Evolutionary conservation across 768 basidiomycete genomes (phyloP).

Genomic region (Mrakia gelida): DNA sequence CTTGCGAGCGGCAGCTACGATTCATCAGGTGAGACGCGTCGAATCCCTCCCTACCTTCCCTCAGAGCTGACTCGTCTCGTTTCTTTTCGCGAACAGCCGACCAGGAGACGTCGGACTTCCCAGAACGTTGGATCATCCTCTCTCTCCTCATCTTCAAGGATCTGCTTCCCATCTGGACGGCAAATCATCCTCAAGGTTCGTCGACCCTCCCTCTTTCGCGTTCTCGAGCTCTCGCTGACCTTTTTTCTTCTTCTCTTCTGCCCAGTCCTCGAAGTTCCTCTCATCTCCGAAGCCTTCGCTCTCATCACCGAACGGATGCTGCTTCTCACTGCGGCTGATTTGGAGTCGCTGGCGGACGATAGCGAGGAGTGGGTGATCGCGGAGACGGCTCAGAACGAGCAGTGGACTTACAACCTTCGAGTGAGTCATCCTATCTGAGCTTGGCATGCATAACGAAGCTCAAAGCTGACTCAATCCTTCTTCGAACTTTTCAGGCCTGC

Average conservation of each 20-base stretch:
- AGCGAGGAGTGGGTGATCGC: constrained; percentile 30
- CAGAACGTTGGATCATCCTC: constrained; percentile 8
- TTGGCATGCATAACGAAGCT: neutral
- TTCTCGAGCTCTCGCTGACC: neutral
- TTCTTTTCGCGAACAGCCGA: neutral
- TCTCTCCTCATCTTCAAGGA: constrained; percentile 25
- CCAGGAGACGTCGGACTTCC: constrained; percentile 9
- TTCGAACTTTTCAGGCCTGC: constrained; percentile 19
- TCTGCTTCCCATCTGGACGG: constrained; percentile 23
- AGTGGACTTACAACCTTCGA: constrained; percentile 31
- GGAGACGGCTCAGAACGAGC: constrained; percentile 22
- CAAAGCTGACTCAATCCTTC: neutral
- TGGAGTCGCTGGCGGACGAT: constrained; percentile 25
- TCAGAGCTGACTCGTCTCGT: too few species aligned
- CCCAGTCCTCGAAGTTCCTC: constrained; percentile 12
- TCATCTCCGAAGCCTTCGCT: constrained; percentile 26
- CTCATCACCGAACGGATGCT: constrained; percentile 18
- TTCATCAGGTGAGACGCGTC: neutral
- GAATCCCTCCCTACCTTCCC: neutral
- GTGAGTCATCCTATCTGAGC: neutral
- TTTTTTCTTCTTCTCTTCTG: neutral
- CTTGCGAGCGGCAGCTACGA: neutral
- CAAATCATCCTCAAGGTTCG: constrained; percentile 1
- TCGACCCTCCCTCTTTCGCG: neutral
- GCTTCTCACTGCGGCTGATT: constrained; percentile 6